Evolutionary conservation across 1,284 basidiomycete genomes (phyloP).

Genomic region (Cryptococcus deneoformans): DNA sequence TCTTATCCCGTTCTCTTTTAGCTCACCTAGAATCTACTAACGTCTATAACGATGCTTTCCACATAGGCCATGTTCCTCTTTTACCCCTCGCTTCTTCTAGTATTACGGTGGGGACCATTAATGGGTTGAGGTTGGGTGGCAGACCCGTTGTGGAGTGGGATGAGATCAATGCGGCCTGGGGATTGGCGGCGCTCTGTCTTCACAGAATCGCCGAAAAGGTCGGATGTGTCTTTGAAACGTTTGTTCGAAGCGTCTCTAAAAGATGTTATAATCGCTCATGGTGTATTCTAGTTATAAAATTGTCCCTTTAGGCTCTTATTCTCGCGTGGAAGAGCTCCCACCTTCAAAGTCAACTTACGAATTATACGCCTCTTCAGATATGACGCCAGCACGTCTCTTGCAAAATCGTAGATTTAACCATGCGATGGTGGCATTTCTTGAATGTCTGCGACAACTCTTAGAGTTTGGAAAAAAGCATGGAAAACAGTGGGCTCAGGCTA

Average conservation of each 20-base stretch:
- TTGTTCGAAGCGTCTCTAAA: conserved; percentile 27
- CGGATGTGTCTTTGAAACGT: conserved; percentile 82
- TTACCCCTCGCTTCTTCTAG: conserved; percentile 12
- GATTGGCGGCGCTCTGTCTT: conserved; percentile 86
- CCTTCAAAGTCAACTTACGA: conserved; percentile 84
- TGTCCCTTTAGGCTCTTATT: conserved; percentile 89
- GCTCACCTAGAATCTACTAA: conserved; percentile 81
- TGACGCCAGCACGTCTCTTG: conserved; percentile 68
- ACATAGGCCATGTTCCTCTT: conserved; percentile 72
- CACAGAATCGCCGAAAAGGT: conserved; percentile 88
- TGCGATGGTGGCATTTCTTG: conserved; percentile 93
- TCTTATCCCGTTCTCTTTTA: conserved; percentile 45
- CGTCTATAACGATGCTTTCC: conserved; percentile 98
- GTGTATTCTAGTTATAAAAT: conserved; percentile 66
- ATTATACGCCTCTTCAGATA: conserved; percentile 56
- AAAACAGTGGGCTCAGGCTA: conserved; percentile 72
- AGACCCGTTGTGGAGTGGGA: conserved; percentile 91
- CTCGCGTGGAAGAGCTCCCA: conserved; percentile 76
- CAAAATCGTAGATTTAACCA: conserved; percentile 95
- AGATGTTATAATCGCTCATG: background rate
- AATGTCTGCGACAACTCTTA: conserved; percentile 86
- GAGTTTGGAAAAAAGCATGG: conserved; percentile 58
- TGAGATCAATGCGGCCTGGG: conserved; percentile 99
- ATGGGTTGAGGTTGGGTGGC: conserved; percentile 86
- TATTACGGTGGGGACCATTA: conserved; percentile 87